Base-by-base conservation (phyloP, 164 flowering plant genomes). In the Stephania japonica region DNA sequence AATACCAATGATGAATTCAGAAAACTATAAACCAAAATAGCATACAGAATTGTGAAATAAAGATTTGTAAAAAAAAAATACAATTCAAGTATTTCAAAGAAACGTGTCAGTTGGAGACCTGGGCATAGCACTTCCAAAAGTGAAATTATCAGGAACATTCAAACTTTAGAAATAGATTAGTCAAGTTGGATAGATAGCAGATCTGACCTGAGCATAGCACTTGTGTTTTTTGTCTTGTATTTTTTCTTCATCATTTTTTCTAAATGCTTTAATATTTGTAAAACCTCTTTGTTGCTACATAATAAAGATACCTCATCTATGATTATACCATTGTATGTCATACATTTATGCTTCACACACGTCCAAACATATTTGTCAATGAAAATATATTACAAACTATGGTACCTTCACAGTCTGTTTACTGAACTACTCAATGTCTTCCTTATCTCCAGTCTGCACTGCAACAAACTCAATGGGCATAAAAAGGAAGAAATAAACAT, bases 341-440 rank as follows among this genome's bases (percentile, higher is more conserved):
- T 47, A 47, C 16, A 16, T 47, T 9, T 12, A 47, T 47, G 53
- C 12, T 11, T 47, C 16, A 16, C 12, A 47, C 12, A 47, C 53
- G 16, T 47, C 53, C 53, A 47, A 47, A 47, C 12, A 47, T 47
- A 11, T 8, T 47, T 47, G 12, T 47, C 12, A 47, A 11, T 47
- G 53, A 9, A 47, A 47, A 8, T 8, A 16, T 2, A 32, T 4
- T 32, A 32, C 38, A 47, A 14, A 47, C 16, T 47, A 47, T 9
- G 18, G 4, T 73, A 91, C 98, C 93, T 96, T 96, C 72, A 96
- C 99, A 43, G 99, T 93, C 73, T 97, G 77, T 75, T 96, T 96
- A 72, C 99, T 93, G 78, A 82, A 96, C 79, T 93, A 92, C 81
- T 96, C 99, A 74, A 92, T 96, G 72, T 87, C 93, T 78, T 91